A percentile compares a stretch with the other conserved stretches of the same genome.
Evolutionary conservation across 2,329 filamentous ascomycete species (phyloP).

Genomic region (Aspergillaceae sp.): DNA sequence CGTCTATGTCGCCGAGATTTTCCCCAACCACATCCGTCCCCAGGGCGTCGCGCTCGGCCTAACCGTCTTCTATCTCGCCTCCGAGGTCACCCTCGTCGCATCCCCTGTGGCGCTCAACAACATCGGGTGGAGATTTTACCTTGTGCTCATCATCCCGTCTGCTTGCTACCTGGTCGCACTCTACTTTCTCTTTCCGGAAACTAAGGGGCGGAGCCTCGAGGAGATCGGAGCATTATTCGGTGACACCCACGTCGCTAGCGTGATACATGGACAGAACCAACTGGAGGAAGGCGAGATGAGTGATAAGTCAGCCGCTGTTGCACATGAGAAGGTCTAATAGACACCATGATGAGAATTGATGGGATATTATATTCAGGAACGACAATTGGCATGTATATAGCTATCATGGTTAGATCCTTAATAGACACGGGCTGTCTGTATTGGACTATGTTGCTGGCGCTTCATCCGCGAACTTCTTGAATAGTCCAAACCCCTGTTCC

Average conservation of each 20-base stretch:
- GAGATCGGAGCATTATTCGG: constrained; percentile 31
- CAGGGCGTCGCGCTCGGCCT: constrained; percentile 32
- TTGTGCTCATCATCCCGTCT: constrained; percentile 28
- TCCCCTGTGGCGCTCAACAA: constrained; percentile 25
- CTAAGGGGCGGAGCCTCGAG: constrained; percentile 27
- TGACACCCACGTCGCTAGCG: constrained; percentile 11
- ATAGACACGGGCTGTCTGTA: no score
- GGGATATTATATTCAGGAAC: not conserved
- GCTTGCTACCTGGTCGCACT: constrained; percentile 23
- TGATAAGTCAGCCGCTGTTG: not conserved
- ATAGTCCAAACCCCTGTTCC: no score
- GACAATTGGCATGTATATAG: not conserved
- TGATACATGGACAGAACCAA: not conserved
- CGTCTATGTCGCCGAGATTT: constrained; percentile 35
- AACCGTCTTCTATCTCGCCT: constrained; percentile 26
- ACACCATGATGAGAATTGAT: not conserved
- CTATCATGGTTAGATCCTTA: no score
- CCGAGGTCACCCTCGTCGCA: constrained; percentile 27
- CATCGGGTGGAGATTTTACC: constrained; percentile 32
- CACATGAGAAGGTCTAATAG: not conserved
- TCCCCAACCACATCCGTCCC: constrained; percentile 32
- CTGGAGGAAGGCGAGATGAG: not conserved
- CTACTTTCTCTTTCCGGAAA: constrained; percentile 31
- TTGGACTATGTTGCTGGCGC: no score
- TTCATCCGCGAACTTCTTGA: no score